phyloP scores from a whole-genome alignment of 2,329 filamentous ascomycete species.

The Cryphonectria carpinicola region DNA sequence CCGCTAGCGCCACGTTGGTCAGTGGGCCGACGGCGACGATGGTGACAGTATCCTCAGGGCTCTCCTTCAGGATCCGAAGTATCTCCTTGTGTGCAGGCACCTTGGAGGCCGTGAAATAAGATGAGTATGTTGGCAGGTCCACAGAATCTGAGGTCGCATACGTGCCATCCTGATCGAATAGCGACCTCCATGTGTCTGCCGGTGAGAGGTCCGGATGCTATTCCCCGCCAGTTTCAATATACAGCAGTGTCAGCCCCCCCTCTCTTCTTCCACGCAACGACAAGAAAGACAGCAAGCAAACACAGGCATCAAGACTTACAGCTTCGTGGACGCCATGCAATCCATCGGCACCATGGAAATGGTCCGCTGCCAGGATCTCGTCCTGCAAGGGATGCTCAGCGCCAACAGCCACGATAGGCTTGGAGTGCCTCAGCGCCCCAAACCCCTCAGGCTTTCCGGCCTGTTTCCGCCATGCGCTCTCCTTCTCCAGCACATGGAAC shows the following conservation, averaged over 20 bases:
- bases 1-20: slow-evolving; percentile 91
- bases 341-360: slow-evolving; percentile 83
- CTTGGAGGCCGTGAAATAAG: slow-evolving; percentile 77
- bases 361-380: slow-evolving; percentile 77
- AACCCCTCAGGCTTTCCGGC: slow-evolving; percentile 73
- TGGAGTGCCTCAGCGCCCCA: slow-evolving; percentile 69
- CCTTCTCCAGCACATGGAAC: slow-evolving; percentile 90
- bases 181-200: slow-evolving; percentile 71
- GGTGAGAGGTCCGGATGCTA: slow-evolving; percentile 75
- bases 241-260: neutral
- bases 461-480: slow-evolving; percentile 79
- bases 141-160: slow-evolving; percentile 36
- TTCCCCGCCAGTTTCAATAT: slow-evolving; percentile 11
- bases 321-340: slow-evolving; percentile 73
- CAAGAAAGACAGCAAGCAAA: neutral
- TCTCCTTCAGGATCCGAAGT: slow-evolving; percentile 79
- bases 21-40: slow-evolving; percentile 88
- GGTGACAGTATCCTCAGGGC: slow-evolving; percentile 82
- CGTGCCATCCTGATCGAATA: slow-evolving; percentile 57
- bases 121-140: slow-evolving; percentile 51
- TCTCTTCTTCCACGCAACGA: neutral
- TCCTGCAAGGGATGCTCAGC: slow-evolving; percentile 85
- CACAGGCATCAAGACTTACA: slow-evolving; percentile 39
- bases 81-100: slow-evolving; percentile 82
- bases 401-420: slow-evolving; percentile 85